Conservation (phyloP, 306 rosid species). For the Prunus salicina region DNA sequence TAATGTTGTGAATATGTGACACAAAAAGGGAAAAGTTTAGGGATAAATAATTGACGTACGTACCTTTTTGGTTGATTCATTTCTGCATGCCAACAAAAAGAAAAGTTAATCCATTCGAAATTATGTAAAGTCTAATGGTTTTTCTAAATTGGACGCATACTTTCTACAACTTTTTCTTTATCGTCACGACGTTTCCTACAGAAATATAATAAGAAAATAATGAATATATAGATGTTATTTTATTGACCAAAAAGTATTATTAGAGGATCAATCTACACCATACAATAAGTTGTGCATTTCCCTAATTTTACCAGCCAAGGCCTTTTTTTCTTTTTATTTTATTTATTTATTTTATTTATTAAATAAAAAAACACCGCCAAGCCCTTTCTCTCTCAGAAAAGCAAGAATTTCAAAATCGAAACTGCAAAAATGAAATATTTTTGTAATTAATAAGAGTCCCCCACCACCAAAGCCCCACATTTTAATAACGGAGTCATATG, state of each 20-base stretch:
- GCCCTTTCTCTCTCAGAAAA: not conserved
- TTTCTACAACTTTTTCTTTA: not conserved
- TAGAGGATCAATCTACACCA: no score
- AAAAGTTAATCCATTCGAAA: not conserved
- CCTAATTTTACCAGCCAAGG: no score
- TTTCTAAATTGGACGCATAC: not conserved
- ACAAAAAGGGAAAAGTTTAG: not conserved
- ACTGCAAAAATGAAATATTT: not conserved
- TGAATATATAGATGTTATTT: no score
- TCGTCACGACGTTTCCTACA: no score
- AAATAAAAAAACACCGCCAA: not conserved
- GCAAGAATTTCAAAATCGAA: not conserved
- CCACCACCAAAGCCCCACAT: not conserved
- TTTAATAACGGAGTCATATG: not conserved
- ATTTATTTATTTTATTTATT: no score
- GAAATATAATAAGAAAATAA: no score
- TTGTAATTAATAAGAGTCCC: not conserved
- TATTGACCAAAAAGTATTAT: no score
- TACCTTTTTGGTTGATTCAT: constrained; percentile 3
- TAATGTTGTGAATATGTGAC: not conserved
- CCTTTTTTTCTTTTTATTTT: not conserved
- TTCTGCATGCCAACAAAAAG: not conserved
- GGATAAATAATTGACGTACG: not conserved
- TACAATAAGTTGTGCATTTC: no score
- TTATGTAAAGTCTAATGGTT: not conserved